Evolutionary conservation across 1,284 basidiomycete genomes (phyloP).

Genomic region (Gymnopus androsaceus): DNA sequence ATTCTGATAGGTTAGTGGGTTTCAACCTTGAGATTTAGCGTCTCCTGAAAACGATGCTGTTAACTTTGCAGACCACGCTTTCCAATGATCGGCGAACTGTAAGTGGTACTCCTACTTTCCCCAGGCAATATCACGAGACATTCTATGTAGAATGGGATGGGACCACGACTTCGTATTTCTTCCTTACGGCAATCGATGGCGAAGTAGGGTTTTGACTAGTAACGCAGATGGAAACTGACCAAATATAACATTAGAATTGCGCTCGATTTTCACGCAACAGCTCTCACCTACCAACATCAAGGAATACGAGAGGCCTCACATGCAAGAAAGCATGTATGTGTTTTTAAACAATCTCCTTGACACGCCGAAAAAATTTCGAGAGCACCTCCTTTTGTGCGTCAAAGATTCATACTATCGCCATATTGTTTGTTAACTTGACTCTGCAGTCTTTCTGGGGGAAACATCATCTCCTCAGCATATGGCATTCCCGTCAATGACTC

Average conservation of each 20-base stretch:
- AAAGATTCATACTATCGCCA: background rate
- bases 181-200: constrained; percentile 31
- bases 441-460: too few relatives aligned
- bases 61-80: background rate
- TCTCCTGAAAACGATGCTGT: background rate
- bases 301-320: too few relatives aligned
- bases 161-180: constrained; percentile 39
- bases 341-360: too few relatives aligned
- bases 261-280: constrained; percentile 39
- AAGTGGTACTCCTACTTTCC: background rate
- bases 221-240: background rate
- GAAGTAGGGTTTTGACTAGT: background rate
- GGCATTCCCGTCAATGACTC: background rate
- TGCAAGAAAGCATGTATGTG: too few relatives aligned
- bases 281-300: constrained; percentile 30
- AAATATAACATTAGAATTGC: constrained; percentile 38
- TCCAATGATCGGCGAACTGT: constrained; percentile 18
- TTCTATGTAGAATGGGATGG: too few relatives aligned
- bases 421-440: constrained; percentile 13
- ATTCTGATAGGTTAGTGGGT: constrained; percentile 42
- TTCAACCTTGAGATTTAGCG: constrained; percentile 17
- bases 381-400: background rate
- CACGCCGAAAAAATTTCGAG: constrained; percentile 9
- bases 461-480: constrained; percentile 13
- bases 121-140: constrained; percentile 36